phyloP scores from a whole-genome alignment of 1,139 yeast genomes.

The Candida frijolesensis region DNA sequence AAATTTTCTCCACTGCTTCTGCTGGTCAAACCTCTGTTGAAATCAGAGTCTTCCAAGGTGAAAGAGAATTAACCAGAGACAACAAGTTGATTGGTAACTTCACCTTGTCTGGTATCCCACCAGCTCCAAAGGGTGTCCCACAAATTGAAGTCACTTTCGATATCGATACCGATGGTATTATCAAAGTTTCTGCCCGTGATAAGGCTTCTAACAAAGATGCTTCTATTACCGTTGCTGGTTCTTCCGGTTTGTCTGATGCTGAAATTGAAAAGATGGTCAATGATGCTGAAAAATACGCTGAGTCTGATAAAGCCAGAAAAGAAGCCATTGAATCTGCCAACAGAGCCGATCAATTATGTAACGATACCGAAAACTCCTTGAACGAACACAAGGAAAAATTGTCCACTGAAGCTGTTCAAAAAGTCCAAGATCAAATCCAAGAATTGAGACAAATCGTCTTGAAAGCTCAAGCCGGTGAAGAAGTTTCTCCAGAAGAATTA shows the following conservation, averaged over 20 bases:
- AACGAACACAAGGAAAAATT: slow-evolving; percentile 94
- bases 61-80: slow-evolving; percentile 98
- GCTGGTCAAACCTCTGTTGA: slow-evolving; percentile 99
- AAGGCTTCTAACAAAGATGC: slow-evolving; percentile 98
- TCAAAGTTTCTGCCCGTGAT: slow-evolving; percentile 98
- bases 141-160: slow-evolving; percentile 98
- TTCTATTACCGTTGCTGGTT: slow-evolving; percentile 97
- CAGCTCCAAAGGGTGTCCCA: slow-evolving; percentile 99
- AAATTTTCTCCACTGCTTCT: slow-evolving; percentile 97
- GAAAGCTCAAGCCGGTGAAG: slow-evolving; percentile 93
- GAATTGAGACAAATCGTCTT: slow-evolving; percentile 88
- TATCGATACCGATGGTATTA: slow-evolving; percentile 98
- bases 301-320: slow-evolving; percentile 92
- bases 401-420: slow-evolving; percentile 84
- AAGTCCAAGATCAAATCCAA: slow-evolving; percentile 75
- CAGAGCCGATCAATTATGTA: slow-evolving; percentile 96
- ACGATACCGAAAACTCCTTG: slow-evolving; percentile 93
- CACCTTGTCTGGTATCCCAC: slow-evolving; percentile 94
- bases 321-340: slow-evolving; percentile 94
- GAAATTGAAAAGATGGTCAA: slow-evolving; percentile 98
- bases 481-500: slow-evolving; percentile 78
- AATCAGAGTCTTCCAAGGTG: slow-evolving; percentile 99
- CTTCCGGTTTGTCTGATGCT: slow-evolving; percentile 93
- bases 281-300: slow-evolving; percentile 98
- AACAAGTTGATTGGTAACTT: slow-evolving; percentile 98